Evolutionary conservation across 1,139 yeast species (phyloP), one percentile per base, ranked within the genome.

Genomic region (Pichia sp.): DNA sequence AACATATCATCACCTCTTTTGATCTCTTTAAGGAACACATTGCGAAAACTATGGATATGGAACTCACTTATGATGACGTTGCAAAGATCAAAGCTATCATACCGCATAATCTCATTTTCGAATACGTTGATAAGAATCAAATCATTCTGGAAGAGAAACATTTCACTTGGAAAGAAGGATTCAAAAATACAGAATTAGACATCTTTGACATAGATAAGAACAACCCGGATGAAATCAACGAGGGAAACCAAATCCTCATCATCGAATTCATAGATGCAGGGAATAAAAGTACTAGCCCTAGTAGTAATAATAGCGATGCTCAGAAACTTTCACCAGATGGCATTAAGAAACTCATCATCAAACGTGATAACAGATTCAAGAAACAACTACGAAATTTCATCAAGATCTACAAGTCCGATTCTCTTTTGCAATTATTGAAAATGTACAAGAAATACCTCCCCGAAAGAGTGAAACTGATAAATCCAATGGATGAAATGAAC

Each of bases 111-210:
- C 73, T 83, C 15, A 62, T 77, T 3, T 77, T 78, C 48, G 84
- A 74, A 34, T 87, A 84, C 54, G 77, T 83, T 26, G 88, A 82
- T 51, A 84, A 77, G 52, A 77, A 78, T 49, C 85, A 80, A 47
- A 60, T 80, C 22, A 56, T 64, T 40, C 49, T 67, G 44, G 74
- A 64, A 49, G 53, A 69, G 45, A 56, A 82, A 68, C 50, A 64
- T 40, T 67, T 65, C 45, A 69, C 51, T 10, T 53, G 58, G 58
- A 63, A 62, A 34, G 62, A 67, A 22, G 75, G 74, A 0, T 67
- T 54, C 41, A 53, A 62, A 35, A 50, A 56, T 21, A 78, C 73
- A 50, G 63, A 74, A 24, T 72, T 65, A 41, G 63, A 70, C 29
- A 48, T 72, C 24, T 73, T 66, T 42, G 63, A 70, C 29, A 48